Base-by-base conservation (phyloP, 768 basidiomycete genomes). In the Dacryopinax spathularia region DNA sequence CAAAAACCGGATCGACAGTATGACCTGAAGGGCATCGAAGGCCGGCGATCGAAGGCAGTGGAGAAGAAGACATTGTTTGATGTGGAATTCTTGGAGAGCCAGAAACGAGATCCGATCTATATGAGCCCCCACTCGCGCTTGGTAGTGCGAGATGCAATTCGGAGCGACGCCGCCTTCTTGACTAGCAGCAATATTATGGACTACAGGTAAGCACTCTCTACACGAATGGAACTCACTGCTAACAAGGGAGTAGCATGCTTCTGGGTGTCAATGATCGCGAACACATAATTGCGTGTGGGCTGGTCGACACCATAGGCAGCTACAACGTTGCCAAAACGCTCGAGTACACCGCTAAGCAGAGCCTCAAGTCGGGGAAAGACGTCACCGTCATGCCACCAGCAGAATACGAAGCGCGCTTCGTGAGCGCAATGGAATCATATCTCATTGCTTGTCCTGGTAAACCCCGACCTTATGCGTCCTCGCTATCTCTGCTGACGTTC, bases 231-330 rank as follows among this genome's bases (percentile, higher is more conserved):
- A 60, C 18, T 22, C 3, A 20, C 33, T 20, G 31, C 15, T 34
- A 36, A 22, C 31, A 31, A 20, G 62, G 3, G 5, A 16, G 15
- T 59, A 87, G 86, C 9, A 79, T 91, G 25, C 77, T 91, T 3
- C 78, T 91, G 1, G 88, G 88, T 7, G 77, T 91, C 9, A 86
- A 89, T 67, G 79, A 83, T 62, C 78, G 81, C 63, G 77, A 75
- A 64, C 85, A 83, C 69, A 80, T 86, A 69, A 84, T 91, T 62
- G 81, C 81, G 31, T 88, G 87, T 66, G 89, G 89, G 0, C 78
- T 92, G 1, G 89, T 92, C 9, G 89, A 92, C 70, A 89, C 88
- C 0, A 89, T 92, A 27, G 89, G 88, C 31, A 88, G 87, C 68
- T 92, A 87, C 72, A 89, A 87, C 0, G 86, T 91, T 66, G 89